Conservation (phyloP, 768 basidiomycete genomes). For the Saitozyma sp. region DNA sequence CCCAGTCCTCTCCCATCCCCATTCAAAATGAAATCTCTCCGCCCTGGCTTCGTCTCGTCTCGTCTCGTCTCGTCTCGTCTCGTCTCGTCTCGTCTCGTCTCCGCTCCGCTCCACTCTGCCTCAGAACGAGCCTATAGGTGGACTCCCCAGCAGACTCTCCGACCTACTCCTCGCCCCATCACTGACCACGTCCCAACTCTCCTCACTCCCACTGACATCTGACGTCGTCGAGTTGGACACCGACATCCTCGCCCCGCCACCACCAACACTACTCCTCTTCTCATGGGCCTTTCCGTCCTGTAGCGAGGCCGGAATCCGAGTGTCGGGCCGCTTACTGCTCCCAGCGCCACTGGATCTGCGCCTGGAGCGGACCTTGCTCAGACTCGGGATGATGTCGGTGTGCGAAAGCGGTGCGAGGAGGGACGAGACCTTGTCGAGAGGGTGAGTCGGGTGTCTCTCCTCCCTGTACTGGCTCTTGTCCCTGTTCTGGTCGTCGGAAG, state of each 20-base stretch:
- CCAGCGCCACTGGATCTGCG: too few species aligned
- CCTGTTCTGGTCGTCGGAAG: not conserved
- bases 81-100: too few species aligned
- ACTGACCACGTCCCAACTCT: constrained; percentile 27
- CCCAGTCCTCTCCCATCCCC: too few species aligned
- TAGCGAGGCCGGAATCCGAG: not conserved
- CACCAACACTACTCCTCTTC: not conserved
- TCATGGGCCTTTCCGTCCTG: not conserved
- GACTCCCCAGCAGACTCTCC: too few species aligned
- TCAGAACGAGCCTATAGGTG: too few species aligned
- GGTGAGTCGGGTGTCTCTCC: not conserved
- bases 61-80: too few species aligned
- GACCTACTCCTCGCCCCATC: not conserved
- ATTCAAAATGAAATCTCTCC: too few species aligned
- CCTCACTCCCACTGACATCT: constrained; percentile 16
- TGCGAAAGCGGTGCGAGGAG: constrained; percentile 1
- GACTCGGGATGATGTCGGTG: not conserved
- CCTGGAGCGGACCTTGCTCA: too few species aligned
- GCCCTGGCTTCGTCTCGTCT: too few species aligned
- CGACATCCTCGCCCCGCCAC: not conserved
- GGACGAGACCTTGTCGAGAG: not conserved
- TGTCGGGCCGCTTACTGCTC: too few species aligned
- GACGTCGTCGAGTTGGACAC: not conserved
- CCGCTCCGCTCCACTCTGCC: too few species aligned
- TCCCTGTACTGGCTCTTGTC: not conserved